Evolutionary conservation across 495 filamentous ascomycete species (phyloP).

Genomic region (Astrothelium subdiscretum): DNA sequence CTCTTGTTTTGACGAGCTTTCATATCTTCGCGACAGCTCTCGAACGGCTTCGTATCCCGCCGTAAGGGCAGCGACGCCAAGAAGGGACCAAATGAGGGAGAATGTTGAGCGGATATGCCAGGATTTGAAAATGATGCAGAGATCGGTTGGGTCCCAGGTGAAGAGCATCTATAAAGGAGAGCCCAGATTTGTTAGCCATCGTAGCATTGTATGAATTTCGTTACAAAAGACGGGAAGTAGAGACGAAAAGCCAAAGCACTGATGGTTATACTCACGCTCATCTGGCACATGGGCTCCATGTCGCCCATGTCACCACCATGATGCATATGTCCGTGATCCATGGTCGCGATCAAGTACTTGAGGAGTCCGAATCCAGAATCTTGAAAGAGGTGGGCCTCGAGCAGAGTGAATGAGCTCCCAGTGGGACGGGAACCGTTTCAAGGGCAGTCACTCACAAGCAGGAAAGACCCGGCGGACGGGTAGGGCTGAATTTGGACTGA

Average conservation of each 20-base stretch:
- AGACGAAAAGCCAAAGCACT: background rate
- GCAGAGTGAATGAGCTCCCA: background rate
- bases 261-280: conserved; percentile 48
- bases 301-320: conserved; percentile 36
- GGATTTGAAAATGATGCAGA: conserved; percentile 87
- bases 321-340: conserved; percentile 19
- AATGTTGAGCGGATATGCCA: conserved; percentile 72
- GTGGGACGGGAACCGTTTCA: background rate
- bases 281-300: conserved; percentile 46
- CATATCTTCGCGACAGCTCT: conserved; percentile 63
- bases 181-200: conserved; percentile 1
- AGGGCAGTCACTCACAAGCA: background rate
- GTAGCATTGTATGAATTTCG: background rate
- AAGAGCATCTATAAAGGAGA: conserved; percentile 68
- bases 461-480: no score
- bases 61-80: conserved; percentile 67
- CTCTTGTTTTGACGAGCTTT: conserved; percentile 36
- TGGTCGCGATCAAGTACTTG: background rate
- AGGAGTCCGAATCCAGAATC: background rate
- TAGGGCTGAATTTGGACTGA: background rate
- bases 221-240: background rate
- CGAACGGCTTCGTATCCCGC: conserved; percentile 87
- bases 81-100: conserved; percentile 66
- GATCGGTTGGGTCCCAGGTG: conserved; percentile 82
- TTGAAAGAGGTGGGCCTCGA: background rate